Evolutionary conservation across 2,329 filamentous ascomycete species (phyloP).

Genomic region (Juglanconis oblonga): DNA sequence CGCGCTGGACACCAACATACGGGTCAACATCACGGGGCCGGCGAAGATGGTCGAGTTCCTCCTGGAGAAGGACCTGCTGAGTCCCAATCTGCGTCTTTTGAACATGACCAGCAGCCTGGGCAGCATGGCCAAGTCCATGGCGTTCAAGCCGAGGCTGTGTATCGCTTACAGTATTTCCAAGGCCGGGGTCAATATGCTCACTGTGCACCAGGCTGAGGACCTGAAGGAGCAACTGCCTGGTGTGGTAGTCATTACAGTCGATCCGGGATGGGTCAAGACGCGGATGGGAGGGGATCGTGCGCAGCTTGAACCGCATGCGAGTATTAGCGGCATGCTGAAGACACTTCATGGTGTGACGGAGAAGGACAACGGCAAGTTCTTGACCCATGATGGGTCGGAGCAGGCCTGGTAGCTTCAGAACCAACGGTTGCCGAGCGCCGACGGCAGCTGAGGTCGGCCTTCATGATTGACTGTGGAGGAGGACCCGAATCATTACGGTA

Average conservation of each 20-base stretch:
- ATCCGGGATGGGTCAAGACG: conserved; percentile 11
- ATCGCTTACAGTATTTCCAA: conserved; percentile 34
- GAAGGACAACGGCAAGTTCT: conserved; percentile 4
- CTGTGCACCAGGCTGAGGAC: conserved; percentile 28
- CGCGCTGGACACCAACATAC: conserved; percentile 37
- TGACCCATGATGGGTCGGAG: conserved; percentile 4
- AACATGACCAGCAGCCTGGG: conserved; percentile 42
- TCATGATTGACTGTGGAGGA: too few species aligned
- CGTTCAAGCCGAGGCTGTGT: conserved; percentile 27
- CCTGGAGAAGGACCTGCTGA: conserved; percentile 24
- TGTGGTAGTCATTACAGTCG: conserved; percentile 5
- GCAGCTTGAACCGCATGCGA: conserved; percentile 5
- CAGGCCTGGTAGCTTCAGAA: background rate
- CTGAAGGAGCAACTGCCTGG: conserved; percentile 11
- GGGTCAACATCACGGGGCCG: conserved; percentile 44
- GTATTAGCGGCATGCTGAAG: background rate
- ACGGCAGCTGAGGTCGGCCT: too few species aligned
- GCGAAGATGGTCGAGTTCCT: conserved; percentile 41
- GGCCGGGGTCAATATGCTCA: conserved; percentile 35
- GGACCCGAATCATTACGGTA: too few species aligned
- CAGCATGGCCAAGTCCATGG: conserved; percentile 28
- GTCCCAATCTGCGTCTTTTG: conserved; percentile 28
- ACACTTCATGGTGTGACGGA: background rate
- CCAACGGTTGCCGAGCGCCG: background rate
- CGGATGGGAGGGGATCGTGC: conserved; percentile 10